Evolutionary conservation across 768 basidiomycete species (phyloP), one percentile per base, ranked within the genome.

Genomic region (Agaricus sinodeliciosus): DNA sequence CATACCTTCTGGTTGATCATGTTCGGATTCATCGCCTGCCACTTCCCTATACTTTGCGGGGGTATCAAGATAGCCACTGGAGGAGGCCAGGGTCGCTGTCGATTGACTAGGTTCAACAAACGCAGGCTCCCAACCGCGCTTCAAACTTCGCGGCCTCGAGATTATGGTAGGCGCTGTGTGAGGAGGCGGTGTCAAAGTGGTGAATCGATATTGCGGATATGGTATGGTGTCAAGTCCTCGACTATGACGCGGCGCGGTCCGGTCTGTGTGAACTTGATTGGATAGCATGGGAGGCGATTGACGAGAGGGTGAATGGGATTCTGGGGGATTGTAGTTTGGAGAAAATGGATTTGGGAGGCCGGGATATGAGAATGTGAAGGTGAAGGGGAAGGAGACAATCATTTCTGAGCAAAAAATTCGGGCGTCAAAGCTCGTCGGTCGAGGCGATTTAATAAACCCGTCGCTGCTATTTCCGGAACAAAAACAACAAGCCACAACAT

Each of bases 101-200:
- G 80, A 78, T 61, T 62, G 71, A 62, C 78, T 82, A 9, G 77
- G 76, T 57, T 80, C 81, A 40, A 79, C 72, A 51, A 71, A 73
- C 0, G 78, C 72, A 3, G 88, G 87, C 37, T 81, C 80, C 88
- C 88, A 90, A 27, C 84, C 85, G 63, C 88, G 71, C 65, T 87
- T 87, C 22, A 54, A 18, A 28, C 35, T 47, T 41, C 26, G 47
- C 22, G 45, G 28, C 48, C 78, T 71, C 3, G 77, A 73, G 37
- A 74, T 62, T 19, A 72, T 61, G 19, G 62, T 16, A 61, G 16
- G 7, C 8, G 31, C 11, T 4, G 11, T 31, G 7, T 31, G 76
- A 67, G 4, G 73, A 65, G 26, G 75, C 64, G 61, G 71, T 63
- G 35, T 64, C 13, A 62, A 62, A 13, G 15, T 44, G 40, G 63